phyloP scores from a whole-genome alignment of 1,284 basidiomycete species.

The Malassezia globosa region DNA sequence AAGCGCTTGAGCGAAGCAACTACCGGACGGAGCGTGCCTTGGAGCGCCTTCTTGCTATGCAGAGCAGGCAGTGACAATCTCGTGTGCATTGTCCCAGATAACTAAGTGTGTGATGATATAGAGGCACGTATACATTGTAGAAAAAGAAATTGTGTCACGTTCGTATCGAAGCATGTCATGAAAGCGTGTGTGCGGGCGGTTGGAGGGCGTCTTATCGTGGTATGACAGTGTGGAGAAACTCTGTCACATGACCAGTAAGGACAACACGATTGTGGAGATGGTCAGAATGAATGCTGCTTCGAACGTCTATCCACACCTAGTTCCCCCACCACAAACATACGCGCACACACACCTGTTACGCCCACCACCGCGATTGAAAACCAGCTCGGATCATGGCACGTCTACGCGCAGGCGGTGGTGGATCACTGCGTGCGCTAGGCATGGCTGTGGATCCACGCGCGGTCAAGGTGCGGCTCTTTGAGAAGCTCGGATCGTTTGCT shows the following conservation, averaged over 20 bases:
- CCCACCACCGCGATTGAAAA: no score
- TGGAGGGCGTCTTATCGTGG: background rate
- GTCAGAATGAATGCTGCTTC: no score
- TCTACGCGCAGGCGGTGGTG: background rate
- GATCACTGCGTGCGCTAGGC: background rate
- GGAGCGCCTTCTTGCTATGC: conserved; percentile 27
- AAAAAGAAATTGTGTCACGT: background rate
- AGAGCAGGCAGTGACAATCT: conserved; percentile 2
- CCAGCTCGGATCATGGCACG: conserved; percentile 2
- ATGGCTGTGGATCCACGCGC: conserved; percentile 1
- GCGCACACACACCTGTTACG: no score
- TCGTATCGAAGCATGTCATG: no score
- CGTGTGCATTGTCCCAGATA: no score
- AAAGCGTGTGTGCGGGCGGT: background rate
- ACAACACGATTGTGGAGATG: no score
- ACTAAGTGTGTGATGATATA: conserved; percentile 1
- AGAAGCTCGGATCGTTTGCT: conserved; percentile 35
- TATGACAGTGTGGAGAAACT: background rate
- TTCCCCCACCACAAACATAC: no score
- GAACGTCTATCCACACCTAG: no score
- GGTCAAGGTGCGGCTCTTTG: conserved; percentile 11
- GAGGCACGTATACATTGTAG: background rate
- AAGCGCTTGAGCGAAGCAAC: conserved; percentile 40
- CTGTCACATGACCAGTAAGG: conserved; percentile 13
- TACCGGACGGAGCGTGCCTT: conserved; percentile 44